phyloP scores from a whole-genome alignment of 345 rosid species.

The Microcos paniculata region DNA sequence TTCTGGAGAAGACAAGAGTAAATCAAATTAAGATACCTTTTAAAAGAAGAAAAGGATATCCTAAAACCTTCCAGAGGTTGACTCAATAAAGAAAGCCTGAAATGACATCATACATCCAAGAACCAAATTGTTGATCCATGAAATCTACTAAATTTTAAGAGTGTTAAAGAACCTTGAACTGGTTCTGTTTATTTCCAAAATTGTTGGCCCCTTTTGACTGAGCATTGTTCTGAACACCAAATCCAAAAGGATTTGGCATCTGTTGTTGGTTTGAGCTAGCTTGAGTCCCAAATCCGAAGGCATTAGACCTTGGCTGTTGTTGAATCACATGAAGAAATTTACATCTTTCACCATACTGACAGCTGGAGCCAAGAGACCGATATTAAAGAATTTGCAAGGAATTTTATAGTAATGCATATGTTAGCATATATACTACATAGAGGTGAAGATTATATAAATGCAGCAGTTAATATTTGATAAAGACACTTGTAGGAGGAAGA shows the following conservation, averaged over 20 bases:
- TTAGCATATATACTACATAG: background rate
- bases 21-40: background rate
- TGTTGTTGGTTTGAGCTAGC: constrained; percentile 39
- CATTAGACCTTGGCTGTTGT: constrained; percentile 43
- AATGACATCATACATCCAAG: constrained; percentile 1
- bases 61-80: background rate
- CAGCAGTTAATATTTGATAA: background rate
- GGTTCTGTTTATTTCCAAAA: constrained; percentile 41
- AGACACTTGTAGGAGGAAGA: background rate
- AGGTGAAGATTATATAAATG: background rate
- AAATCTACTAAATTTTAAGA: background rate
- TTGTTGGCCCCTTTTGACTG: constrained; percentile 35
- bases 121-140: background rate
- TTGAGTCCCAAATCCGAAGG: constrained; percentile 58
- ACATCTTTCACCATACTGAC: constrained; percentile 74
- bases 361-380: constrained; percentile 49
- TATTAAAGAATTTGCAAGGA: background rate
- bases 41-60: constrained; percentile 3
- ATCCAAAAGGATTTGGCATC: constrained; percentile 65
- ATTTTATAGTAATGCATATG: background rate
- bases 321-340: constrained; percentile 61
- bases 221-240: constrained; percentile 55
- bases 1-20: constrained; percentile 67
- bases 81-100: background rate
- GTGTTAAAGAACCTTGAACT: constrained; percentile 53